phyloP scores from a whole-genome alignment of 2,329 filamentous ascomycete genomes.

The Colletotrichum cordylinicola region DNA sequence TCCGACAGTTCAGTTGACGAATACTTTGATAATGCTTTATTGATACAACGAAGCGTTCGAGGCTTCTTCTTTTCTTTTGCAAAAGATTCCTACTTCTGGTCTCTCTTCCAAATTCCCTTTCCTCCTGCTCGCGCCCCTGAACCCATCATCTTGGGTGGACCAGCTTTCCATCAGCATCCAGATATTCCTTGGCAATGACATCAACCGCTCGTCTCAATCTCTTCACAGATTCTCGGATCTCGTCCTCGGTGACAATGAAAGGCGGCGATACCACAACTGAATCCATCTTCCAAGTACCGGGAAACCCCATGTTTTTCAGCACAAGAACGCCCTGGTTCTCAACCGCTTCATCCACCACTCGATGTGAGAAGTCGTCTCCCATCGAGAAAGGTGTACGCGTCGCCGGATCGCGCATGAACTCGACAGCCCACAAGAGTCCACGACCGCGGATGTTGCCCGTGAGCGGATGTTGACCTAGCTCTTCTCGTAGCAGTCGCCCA shows the following conservation, averaged over 20 bases:
- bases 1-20: no score
- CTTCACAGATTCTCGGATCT: background rate
- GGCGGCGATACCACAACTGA: background rate
- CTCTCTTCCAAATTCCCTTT: fast-evolving
- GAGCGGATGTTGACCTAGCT: background rate
- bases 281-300: background rate
- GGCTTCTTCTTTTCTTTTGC: no score
- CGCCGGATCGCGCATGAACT: background rate
- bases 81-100: background rate
- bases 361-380: background rate
- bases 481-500: background rate
- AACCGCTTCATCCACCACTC: background rate
- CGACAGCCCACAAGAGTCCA: background rate
- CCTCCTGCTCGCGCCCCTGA: background rate
- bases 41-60: fast-evolving
- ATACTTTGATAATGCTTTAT: background rate
- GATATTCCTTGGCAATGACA: background rate
- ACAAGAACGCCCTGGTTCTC: background rate
- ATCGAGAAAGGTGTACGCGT: background rate
- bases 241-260: background rate
- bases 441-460: background rate
- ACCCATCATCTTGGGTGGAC: background rate
- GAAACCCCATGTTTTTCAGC: background rate
- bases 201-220: background rate
- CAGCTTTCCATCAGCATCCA: background rate